Conservation (phyloP, 305 asterid species). For the Andrographis paniculata region DNA sequence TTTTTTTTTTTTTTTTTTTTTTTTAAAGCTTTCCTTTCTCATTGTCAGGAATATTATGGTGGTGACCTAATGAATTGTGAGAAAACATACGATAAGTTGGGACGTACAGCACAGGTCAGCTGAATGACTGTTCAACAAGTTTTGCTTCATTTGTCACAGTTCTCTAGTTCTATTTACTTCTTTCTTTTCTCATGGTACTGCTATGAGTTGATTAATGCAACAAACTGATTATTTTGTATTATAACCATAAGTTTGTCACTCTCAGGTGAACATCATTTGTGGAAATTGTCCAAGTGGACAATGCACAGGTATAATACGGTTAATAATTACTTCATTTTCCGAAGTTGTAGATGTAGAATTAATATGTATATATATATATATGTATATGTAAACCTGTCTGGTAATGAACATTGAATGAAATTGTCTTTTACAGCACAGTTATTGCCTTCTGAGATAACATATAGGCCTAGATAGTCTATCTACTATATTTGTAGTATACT, state of each 20-base stretch:
- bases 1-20: slow-evolving; percentile 18
- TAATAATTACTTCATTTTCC: no score
- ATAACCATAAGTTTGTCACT: slow-evolving; percentile 16
- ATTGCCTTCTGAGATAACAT: no score
- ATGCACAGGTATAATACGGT: slow-evolving; percentile 63
- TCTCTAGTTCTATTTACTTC: background rate
- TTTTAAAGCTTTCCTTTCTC: no score
- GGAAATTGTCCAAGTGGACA: slow-evolving; percentile 78
- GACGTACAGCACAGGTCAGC: slow-evolving; percentile 91
- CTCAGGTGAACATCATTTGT: slow-evolving; percentile 77
- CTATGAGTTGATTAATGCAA: slow-evolving; percentile 10
- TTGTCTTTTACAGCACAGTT: no score
- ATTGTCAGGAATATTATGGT: slow-evolving; percentile 56
- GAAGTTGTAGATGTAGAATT: no score
- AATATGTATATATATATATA: no score
- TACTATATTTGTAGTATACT: no score
- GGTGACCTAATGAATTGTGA: slow-evolving; percentile 80
- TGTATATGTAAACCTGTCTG: no score
- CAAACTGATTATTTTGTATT: background rate
- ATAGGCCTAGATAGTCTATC: no score
- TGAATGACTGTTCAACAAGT: slow-evolving; percentile 14
- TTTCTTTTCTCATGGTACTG: slow-evolving; percentile 12
- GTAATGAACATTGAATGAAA: no score
- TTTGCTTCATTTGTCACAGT: slow-evolving; percentile 1
- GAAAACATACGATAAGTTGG: slow-evolving; percentile 73